Conservation (phyloP, 2,329 filamentous ascomycete genomes). For the Colletotrichum eremochloae region DNA sequence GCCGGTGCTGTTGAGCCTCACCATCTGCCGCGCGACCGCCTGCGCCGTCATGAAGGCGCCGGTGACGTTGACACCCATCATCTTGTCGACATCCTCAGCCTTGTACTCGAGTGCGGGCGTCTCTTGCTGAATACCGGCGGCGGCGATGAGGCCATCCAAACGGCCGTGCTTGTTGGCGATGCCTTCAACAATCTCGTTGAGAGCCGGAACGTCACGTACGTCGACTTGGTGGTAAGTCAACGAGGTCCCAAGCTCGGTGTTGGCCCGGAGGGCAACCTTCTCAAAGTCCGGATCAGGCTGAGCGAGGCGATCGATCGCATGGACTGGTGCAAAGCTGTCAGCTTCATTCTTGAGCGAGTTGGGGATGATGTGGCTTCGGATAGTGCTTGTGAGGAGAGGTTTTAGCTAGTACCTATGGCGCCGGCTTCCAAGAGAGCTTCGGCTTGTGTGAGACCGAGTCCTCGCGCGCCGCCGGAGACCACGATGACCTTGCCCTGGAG, state of each 20-base stretch:
- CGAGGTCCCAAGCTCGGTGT: conserved; percentile 73
- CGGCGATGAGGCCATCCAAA: conserved; percentile 82
- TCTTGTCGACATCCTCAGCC: conserved; percentile 79
- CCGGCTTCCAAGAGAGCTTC: conserved; percentile 86
- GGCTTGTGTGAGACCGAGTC: conserved; percentile 82
- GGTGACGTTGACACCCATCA: conserved; percentile 89
- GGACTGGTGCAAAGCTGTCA: conserved; percentile 59
- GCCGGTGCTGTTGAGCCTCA: conserved; percentile 67
- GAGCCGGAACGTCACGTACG: conserved; percentile 76
- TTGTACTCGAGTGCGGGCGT: conserved; percentile 85
- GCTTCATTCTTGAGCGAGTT: conserved; percentile 5
- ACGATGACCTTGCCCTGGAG: conserved; percentile 80
- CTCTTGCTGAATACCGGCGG: conserved; percentile 83
- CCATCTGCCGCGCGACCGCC: conserved; percentile 85
- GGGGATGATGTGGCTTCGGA: not conserved
- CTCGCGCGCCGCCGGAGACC: conserved; percentile 82
- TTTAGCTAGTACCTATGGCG: conserved; percentile 66
- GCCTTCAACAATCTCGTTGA: conserved; percentile 75
- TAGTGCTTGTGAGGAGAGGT: not conserved
- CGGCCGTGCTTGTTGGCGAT: conserved; percentile 80
- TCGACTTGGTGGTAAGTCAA: conserved; percentile 84
- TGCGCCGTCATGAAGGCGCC: conserved; percentile 89
- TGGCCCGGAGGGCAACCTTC: conserved; percentile 72
- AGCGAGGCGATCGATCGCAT: conserved; percentile 74
- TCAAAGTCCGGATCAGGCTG: conserved; percentile 70